Evolutionary conservation across 352 stramenopile species (phyloP).

Genomic region (Globisporangium viniferum): DNA sequence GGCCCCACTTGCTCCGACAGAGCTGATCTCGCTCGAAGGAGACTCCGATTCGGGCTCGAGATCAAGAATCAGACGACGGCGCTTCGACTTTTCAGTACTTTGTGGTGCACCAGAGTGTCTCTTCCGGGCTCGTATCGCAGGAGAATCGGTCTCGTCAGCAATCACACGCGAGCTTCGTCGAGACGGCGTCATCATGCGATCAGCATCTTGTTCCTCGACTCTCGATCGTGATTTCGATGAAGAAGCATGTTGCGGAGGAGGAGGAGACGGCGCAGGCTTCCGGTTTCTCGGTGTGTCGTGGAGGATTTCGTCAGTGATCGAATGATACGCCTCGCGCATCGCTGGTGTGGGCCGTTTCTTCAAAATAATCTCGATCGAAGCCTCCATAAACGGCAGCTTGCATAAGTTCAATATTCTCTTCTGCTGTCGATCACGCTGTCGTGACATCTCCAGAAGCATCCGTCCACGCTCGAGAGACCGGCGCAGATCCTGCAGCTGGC

Average conservation of each 20-base stretch:
- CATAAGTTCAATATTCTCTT: constrained; percentile 71
- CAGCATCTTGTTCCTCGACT: constrained; percentile 6
- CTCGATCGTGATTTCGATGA: constrained; percentile 3
- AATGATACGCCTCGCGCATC: constrained; percentile 72
- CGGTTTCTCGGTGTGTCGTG: constrained; percentile 42
- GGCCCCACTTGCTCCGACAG: neutral
- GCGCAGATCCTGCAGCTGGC: constrained; percentile 70
- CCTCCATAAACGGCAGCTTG: constrained; percentile 57
- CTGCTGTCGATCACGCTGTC: constrained; percentile 81
- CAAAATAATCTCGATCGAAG: constrained; percentile 68
- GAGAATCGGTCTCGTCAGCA: neutral
- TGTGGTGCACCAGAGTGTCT: neutral
- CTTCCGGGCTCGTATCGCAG: constrained; percentile 9
- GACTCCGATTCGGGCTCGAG: constrained; percentile 12
- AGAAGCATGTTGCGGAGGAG: constrained; percentile 11
- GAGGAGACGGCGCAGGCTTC: constrained; percentile 18
- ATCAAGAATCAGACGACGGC: constrained; percentile 17
- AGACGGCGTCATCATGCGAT: constrained; percentile 13
- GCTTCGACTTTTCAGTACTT: constrained; percentile 11
- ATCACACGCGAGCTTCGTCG: constrained; percentile 11
- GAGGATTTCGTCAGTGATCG: constrained; percentile 55
- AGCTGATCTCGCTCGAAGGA: constrained; percentile 12
- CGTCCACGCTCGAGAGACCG: constrained; percentile 74
- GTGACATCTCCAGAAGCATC: constrained; percentile 84
- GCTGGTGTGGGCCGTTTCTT: constrained; percentile 63